Base-by-base conservation (phyloP, 2,329 filamentous ascomycete genomes). In the Paecilomyces niveus region DNA sequence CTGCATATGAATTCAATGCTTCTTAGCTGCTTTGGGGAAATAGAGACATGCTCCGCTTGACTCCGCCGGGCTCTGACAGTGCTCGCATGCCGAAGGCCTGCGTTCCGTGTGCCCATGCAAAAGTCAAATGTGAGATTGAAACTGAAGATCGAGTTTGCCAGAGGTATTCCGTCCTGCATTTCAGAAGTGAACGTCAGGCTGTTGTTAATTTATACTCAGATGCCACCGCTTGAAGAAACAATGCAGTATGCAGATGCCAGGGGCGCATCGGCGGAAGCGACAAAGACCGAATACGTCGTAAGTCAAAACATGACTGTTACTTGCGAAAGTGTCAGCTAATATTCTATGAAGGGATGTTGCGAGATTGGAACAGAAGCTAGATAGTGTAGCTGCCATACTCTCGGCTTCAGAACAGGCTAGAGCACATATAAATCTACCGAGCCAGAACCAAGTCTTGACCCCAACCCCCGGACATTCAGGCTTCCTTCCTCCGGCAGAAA, bases 161-260 rank as follows among this genome's bases (percentile, higher is more conserved):
- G 29, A 56, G 62, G 62, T 64, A 45, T 45, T 9, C 18, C 24
- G 26, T 26, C 11, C 9, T n/a, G 6, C 3, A 32, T 13, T 39
- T 26, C 9, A 1, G 15, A 22, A 22, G 11, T 22, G 3, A 29
- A 50, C 15, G 39, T 21, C 9, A 22, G 15, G 54, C 6, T 35
- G 49, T 57, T 24, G 54, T n/a, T 13, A 50, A 33, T 9, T 22
- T n/a, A 8, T 45, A 45, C 32, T 45, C 52, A 71, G 69, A 57
- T 72, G 70, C 53, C 64, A 58, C 18, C 65, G 70, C 24, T 54
- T 71, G 50, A 63, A 63, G 13, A 69, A 66, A 49, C 55, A 65
- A 54, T 72, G 69, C 49, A 60, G 56, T 18, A 59, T 54, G 22
- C 69, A 71, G 60, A 21, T 57, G 1, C 66, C 68, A 0, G 67